Evolutionary conservation across 306 rosid genomes (phyloP), one percentile per base, ranked within the genome.

Genomic region (Castanospermum australe): DNA sequence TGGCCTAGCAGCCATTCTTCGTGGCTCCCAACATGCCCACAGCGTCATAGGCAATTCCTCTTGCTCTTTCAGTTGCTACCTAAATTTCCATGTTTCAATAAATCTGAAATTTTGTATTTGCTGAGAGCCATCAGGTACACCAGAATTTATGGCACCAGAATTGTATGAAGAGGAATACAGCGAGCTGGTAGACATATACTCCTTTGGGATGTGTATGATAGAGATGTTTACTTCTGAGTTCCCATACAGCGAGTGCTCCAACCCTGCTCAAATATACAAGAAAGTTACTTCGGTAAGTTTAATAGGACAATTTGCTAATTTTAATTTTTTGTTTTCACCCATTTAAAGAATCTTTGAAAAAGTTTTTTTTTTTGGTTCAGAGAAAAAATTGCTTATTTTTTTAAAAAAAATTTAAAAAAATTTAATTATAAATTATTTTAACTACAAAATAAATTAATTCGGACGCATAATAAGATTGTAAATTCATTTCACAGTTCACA

Each of bases 131-230:
- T 47, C 80, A 94, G 97, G 99, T 20, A 91, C 99, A 47, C 99
- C 99, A 0, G 97, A 94, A 69, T 94, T 92, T 64, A 92, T 94
- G 99, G 97, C 99, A n/a, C 99, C 97, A 7, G 99, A 94, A 71
- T 71, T 92, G 78, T 94, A 94, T 70, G 99, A 94, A 61, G 99
- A 92, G 88, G 92, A 94, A 15, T 94, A 94, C 61, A 85, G 87
- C 75, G 99, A 94, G 71, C 78, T 94, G 0, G 97, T 92, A 0
- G 99, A 94, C 55, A 77, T 92, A 68, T 94, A 94, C 35, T 92
- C 99, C 13, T 88, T 94, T 50, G 97, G 99, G 6, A 94, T 92
- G 99, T 94, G 99, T 51, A 81, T 94, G 85, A 75, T 92, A 44
- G 99, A 94, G 62, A 85, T 94, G 88, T 86, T 94, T n/a, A 89